phyloP scores from a whole-genome alignment of 2,329 filamentous ascomycete genomes.

The Chrysoporthe austroafricana region DNA sequence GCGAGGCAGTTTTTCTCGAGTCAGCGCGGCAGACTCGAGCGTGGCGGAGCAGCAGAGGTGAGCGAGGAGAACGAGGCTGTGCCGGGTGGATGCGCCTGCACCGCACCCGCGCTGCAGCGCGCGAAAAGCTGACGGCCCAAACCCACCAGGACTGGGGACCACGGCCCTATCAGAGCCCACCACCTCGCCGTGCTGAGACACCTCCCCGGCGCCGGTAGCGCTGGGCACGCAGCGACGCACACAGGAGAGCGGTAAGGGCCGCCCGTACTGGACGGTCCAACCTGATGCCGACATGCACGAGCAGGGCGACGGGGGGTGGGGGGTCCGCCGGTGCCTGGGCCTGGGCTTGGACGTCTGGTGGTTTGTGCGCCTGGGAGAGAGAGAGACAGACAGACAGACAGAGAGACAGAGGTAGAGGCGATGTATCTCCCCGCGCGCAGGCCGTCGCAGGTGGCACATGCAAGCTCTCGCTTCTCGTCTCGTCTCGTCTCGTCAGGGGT shows the following conservation, averaged over 20 bases:
- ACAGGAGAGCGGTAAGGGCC: not conserved
- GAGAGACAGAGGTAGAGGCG: not conserved
- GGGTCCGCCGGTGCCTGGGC: conserved; percentile 21
- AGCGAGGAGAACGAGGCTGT: conserved; percentile 26
- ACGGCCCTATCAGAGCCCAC: conserved; percentile 28
- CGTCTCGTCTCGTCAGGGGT: not conserved
- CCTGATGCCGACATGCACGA: conserved; percentile 15
- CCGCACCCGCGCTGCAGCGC: conserved; percentile 14
- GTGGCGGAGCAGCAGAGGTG: conserved; percentile 28
- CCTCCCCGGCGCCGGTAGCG: conserved; percentile 19
- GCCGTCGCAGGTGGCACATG: conserved; percentile 8
- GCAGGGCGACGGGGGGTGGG: not conserved
- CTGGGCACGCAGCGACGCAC: conserved; percentile 10
- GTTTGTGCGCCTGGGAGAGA: not conserved
- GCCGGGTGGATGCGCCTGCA: conserved; percentile 11
- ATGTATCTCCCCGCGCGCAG: not conserved
- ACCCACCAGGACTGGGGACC: conserved; percentile 22
- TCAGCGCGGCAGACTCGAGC: conserved; percentile 27
- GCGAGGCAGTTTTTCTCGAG: conserved; percentile 30
- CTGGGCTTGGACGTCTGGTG: conserved; percentile 9
- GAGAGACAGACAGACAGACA: no score
- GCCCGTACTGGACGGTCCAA: not conserved
- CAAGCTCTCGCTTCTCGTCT: not conserved
- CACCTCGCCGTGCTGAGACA: conserved; percentile 27
- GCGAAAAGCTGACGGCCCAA: conserved; percentile 28